phyloP scores from a whole-genome alignment of 345 rosid species.

The Pistacia vera region DNA sequence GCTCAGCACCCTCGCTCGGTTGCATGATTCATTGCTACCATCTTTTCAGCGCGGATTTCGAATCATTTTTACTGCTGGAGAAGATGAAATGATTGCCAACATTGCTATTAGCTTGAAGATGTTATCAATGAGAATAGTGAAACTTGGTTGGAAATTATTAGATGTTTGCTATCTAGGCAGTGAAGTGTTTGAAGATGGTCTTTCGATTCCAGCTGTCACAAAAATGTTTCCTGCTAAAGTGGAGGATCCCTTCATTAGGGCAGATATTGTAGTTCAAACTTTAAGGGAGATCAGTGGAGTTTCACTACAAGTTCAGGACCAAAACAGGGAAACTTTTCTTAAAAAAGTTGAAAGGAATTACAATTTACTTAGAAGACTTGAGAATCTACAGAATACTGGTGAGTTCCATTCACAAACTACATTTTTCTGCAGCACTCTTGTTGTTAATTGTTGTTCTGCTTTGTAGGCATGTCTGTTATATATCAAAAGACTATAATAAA shows the following conservation, averaged over 20 bases:
- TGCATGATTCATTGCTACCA: slow-evolving; percentile 89
- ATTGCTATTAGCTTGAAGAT: slow-evolving; percentile 63
- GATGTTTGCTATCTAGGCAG: slow-evolving; percentile 68
- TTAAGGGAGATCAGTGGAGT: slow-evolving; percentile 73
- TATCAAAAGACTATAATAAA: neutral
- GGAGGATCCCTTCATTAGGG: slow-evolving; percentile 87
- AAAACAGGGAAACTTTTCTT: slow-evolving; percentile 51
- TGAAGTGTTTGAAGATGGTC: slow-evolving; percentile 48
- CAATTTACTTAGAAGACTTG: slow-evolving; percentile 56
- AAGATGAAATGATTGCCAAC: slow-evolving; percentile 47
- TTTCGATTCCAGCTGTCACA: slow-evolving; percentile 46
- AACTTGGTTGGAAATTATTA: slow-evolving; percentile 80
- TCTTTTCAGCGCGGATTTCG: slow-evolving; percentile 67
- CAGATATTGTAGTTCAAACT: slow-evolving; percentile 82
- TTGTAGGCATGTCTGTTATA: neutral
- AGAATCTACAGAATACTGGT: slow-evolving; percentile 72
- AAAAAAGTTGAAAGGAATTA: slow-evolving; percentile 61
- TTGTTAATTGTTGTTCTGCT: too few relatives aligned
- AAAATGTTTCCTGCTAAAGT: slow-evolving; percentile 89
- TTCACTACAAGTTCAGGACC: slow-evolving; percentile 50
- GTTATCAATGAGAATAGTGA: slow-evolving; percentile 67
- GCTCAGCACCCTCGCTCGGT: slow-evolving; percentile 57
- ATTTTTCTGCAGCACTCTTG: too few relatives aligned
- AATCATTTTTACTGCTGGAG: slow-evolving; percentile 45
- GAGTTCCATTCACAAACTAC: slow-evolving; percentile 16